These are phyloP conservation scores for Dioscorea dumetorum DNA, from an alignment of 106 monocot species.

Conservation along the genomic window DNA sequence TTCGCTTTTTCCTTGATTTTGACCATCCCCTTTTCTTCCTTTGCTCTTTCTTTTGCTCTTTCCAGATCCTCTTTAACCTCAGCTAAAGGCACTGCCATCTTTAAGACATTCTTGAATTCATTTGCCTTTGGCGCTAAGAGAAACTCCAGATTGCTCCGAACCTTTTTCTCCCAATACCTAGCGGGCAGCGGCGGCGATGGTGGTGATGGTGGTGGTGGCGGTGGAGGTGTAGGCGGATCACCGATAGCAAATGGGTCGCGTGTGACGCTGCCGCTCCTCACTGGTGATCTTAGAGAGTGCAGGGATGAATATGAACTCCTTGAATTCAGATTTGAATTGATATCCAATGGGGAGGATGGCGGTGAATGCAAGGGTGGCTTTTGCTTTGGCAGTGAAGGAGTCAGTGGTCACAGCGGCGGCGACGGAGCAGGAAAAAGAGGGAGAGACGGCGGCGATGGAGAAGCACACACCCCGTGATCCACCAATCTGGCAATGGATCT, in stretches of 20 bases:
- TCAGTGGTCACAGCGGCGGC: slow-evolving; percentile 20
- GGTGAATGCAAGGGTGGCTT: slow-evolving; percentile 36
- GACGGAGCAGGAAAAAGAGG: slow-evolving; percentile 13
- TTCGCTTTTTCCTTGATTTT: too few relatives aligned
- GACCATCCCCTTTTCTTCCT: too few relatives aligned
- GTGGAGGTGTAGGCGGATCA: slow-evolving; percentile 15
- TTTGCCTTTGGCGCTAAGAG: slow-evolving; percentile 7
- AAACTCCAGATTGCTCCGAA: background rate
- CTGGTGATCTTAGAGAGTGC: background rate
- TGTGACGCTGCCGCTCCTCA: slow-evolving; percentile 5
- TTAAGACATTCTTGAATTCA: slow-evolving; percentile 5
- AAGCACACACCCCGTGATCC: background rate
- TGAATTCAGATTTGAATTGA: slow-evolving; percentile 3
- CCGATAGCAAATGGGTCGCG: background rate
- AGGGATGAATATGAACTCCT: background rate
- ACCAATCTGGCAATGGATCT: slow-evolving; percentile 18
- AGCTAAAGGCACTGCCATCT: background rate
- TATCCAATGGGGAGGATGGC: slow-evolving; percentile 22
- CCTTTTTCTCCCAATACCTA: slow-evolving; percentile 39
- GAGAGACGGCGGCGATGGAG: slow-evolving; percentile 15
- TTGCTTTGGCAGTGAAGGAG: slow-evolving; percentile 32
- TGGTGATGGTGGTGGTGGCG: slow-evolving; percentile 23
- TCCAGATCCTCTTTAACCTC: background rate
- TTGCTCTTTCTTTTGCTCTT: too few relatives aligned
- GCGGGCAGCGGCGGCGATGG: slow-evolving; percentile 30